Percentiles rank a stretch among this genome's conserved stretches.
These are phyloP conservation scores for Hypsizygus ulmarius DNA, from an alignment of 1,284 basidiomycete genomes.

Conservation along the genomic window DNA sequence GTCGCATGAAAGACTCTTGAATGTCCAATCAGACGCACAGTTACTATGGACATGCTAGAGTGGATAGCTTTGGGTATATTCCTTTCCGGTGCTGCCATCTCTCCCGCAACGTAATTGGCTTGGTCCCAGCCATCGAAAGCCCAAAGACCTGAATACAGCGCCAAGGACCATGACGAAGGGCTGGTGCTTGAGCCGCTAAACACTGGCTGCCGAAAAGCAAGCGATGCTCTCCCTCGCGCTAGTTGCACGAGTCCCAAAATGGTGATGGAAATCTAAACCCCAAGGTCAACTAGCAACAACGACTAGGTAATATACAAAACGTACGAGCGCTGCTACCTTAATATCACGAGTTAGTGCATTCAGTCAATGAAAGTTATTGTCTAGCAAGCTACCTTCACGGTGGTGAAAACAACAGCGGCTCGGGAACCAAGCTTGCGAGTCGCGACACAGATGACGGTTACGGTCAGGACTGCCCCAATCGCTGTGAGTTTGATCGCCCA, in stretches of 20 bases:
- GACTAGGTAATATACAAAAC: constrained; percentile 18
- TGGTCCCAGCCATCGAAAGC: constrained; percentile 96
- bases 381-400: constrained; percentile 65
- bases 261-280: constrained; percentile 59
- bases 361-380: neutral
- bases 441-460: constrained; percentile 77
- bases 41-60: constrained; percentile 79
- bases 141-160: constrained; percentile 94
- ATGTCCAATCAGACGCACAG: constrained; percentile 39
- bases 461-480: constrained; percentile 64
- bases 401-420: constrained; percentile 83
- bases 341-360: constrained; percentile 6
- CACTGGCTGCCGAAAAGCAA: constrained; percentile 60
- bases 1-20: neutral
- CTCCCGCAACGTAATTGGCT: constrained; percentile 88
- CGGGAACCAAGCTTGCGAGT: constrained; percentile 79
- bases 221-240: constrained; percentile 62
- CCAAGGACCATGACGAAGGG: constrained; percentile 86
- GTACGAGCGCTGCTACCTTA: constrained; percentile 58
- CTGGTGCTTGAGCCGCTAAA: constrained; percentile 77
- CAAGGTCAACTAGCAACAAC: neutral
- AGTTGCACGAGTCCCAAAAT: constrained; percentile 75
- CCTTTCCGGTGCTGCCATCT: constrained; percentile 81
- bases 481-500: constrained; percentile 95
- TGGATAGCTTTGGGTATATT: constrained; percentile 92